A percentile compares a stretch with the other conserved stretches of the same genome.
Conservation (phyloP, 2,329 filamentous ascomycete species). For the Paracoccidioides lutzii region DNA sequence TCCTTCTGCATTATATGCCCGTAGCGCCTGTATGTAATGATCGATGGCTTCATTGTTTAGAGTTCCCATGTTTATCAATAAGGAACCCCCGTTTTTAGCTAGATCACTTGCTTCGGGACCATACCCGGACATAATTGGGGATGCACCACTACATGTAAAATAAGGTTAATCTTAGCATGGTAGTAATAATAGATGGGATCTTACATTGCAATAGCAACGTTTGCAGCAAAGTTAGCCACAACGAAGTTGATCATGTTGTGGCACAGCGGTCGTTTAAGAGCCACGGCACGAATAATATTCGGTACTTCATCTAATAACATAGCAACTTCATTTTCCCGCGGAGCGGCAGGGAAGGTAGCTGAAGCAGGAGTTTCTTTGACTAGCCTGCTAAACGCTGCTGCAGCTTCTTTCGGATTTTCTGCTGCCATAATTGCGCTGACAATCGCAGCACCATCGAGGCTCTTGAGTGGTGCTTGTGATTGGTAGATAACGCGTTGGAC, state of each 20-base stretch:
- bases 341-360: slow-evolving; percentile 19
- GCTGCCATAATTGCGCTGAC: slow-evolving; percentile 80
- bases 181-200: slow-evolving; percentile 6
- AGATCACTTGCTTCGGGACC: slow-evolving; percentile 71
- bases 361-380: slow-evolving; percentile 34
- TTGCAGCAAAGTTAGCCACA: slow-evolving; percentile 89
- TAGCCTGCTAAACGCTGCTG: slow-evolving; percentile 45
- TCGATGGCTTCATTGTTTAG: slow-evolving; percentile 60
- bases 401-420: slow-evolving; percentile 49
- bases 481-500: slow-evolving; percentile 62
- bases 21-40: slow-evolving; percentile 61
- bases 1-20: slow-evolving; percentile 65
- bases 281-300: slow-evolving; percentile 47
- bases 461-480: slow-evolving; percentile 43
- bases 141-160: slow-evolving; percentile 48
- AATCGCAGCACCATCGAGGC: slow-evolving; percentile 69
- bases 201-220: slow-evolving; percentile 64
- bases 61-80: slow-evolving; percentile 93
- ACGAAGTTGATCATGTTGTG: slow-evolving; percentile 98
- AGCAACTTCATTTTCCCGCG: slow-evolving; percentile 17
- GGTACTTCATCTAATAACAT: slow-evolving; percentile 27
- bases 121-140: slow-evolving; percentile 88
- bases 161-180: slow-evolving; percentile 9
- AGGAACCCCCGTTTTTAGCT: slow-evolving; percentile 58
- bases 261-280: slow-evolving; percentile 54